These are phyloP conservation scores for Ceratobasidium sp. DNA, from an alignment of 1,284 basidiomycete genomes.

Conservation along the genomic window DNA sequence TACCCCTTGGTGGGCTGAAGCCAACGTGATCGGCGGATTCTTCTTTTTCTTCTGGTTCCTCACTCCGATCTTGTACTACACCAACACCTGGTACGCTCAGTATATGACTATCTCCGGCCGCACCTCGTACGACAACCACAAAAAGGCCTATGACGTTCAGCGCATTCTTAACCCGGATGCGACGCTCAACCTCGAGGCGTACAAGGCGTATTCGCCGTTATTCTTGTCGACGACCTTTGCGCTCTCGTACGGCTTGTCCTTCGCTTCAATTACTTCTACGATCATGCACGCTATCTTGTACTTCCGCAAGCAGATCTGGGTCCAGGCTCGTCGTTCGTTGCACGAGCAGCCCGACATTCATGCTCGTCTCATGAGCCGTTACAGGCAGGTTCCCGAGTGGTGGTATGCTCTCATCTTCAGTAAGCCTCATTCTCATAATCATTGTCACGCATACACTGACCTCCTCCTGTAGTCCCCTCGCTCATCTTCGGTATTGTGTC, in stretches of 20 bases:
- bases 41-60: slow-evolving; percentile 81
- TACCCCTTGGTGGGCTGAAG: slow-evolving; percentile 69
- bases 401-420: slow-evolving; percentile 56
- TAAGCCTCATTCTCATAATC: slow-evolving; percentile 49
- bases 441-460: slow-evolving; percentile 6
- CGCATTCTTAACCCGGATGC: slow-evolving; percentile 68
- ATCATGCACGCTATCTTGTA: slow-evolving; percentile 82
- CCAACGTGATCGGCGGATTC: slow-evolving; percentile 84
- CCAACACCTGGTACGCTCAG: slow-evolving; percentile 61
- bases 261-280: slow-evolving; percentile 74
- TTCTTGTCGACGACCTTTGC: slow-evolving; percentile 79
- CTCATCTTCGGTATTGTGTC: slow-evolving; percentile 68
- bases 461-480: slow-evolving; percentile 10
- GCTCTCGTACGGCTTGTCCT: slow-evolving; percentile 74
- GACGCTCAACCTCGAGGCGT: slow-evolving; percentile 71
- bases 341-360: slow-evolving; percentile 86
- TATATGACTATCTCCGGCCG: slow-evolving; percentile 64
- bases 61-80: slow-evolving; percentile 71
- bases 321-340: slow-evolving; percentile 66
- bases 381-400: slow-evolving; percentile 81
- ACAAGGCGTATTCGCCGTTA: slow-evolving; percentile 82
- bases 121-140: slow-evolving; percentile 70
- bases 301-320: slow-evolving; percentile 77
- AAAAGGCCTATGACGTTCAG: slow-evolving; percentile 71
- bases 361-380: slow-evolving; percentile 79